Percentiles rank a stretch among this genome's conserved stretches.
These are phyloP conservation scores for Bonnemaisonia californica DNA, from an alignment of 31 red algal genomes.

Conservation along the genomic window DNA sequence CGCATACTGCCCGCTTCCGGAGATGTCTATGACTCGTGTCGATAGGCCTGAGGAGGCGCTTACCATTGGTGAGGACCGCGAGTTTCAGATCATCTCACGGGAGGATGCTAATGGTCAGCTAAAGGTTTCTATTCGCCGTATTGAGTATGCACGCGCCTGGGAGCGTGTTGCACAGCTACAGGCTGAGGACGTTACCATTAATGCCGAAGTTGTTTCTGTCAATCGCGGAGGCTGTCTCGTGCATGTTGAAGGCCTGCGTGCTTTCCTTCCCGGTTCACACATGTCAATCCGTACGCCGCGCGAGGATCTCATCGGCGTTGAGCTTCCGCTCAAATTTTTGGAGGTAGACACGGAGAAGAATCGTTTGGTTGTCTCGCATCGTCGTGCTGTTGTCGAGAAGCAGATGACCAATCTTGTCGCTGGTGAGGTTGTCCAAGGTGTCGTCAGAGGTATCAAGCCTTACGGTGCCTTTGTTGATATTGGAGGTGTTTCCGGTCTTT, in stretches of 20 bases:
- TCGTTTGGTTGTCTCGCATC: conserved; percentile 91
- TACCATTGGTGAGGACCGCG: conserved; percentile 80
- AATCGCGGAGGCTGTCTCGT: conserved; percentile 96
- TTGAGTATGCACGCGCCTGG: conserved; percentile 91
- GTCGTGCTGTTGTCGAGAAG: conserved; percentile 86
- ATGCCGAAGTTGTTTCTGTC: conserved; percentile 69
- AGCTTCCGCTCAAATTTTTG: conserved; percentile 89
- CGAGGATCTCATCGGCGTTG: conserved; percentile 86
- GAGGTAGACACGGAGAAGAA: conserved; percentile 89
- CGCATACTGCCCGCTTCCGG: conserved; percentile 77
- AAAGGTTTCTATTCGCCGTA: conserved; percentile 83
- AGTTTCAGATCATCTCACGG: conserved; percentile 86
- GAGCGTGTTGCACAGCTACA: conserved; percentile 83
- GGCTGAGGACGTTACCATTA: conserved; percentile 90
- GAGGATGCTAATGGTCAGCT: conserved; percentile 96
- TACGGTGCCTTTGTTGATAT: conserved; percentile 98
- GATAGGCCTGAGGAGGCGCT: conserved; percentile 73
- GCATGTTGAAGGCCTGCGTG: conserved; percentile 83
- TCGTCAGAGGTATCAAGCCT: conserved; percentile 93
- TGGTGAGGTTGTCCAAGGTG: conserved; percentile 85
- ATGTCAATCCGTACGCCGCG: conserved; percentile 57
- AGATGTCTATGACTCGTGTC: conserved; percentile 77
- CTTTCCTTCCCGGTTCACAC: conserved; percentile 92
- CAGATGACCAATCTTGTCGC: conserved; percentile 82
- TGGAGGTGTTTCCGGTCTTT: conserved; percentile 84